Evolutionary conservation across 495 filamentous ascomycete genomes (phyloP).

Genomic region (Patellaria atrata): DNA sequence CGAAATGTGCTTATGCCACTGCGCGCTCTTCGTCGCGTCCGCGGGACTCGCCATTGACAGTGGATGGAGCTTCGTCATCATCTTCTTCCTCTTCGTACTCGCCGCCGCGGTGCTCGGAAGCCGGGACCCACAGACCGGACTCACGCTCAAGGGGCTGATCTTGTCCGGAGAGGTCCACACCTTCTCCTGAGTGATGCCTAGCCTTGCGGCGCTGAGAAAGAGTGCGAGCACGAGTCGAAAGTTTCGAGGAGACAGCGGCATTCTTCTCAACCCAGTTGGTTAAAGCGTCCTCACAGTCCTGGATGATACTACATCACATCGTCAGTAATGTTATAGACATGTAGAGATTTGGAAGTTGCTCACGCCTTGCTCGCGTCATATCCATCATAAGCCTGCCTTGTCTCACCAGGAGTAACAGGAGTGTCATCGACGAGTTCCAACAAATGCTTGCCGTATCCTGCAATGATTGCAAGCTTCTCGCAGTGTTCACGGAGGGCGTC

Average conservation of each 20-base stretch:
- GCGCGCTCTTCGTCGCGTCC: conserved; percentile 47
- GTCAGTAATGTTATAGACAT: neutral
- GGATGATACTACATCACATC: conserved; percentile 55
- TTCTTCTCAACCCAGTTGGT: conserved; percentile 92
- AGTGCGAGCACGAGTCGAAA: conserved; percentile 71
- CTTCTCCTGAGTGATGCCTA: conserved; percentile 44
- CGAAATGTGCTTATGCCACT: too few species aligned
- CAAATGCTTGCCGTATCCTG: conserved; percentile 92
- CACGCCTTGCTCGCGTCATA: conserved; percentile 92
- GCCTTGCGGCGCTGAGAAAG: conserved; percentile 69
- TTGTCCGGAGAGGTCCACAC: conserved; percentile 68
- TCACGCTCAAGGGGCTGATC: conserved; percentile 74
- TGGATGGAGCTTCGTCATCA: conserved; percentile 41
- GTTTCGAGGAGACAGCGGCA: conserved; percentile 69
- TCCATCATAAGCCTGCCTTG: conserved; percentile 88
- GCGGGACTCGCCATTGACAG: conserved; percentile 41
- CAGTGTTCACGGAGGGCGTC: conserved; percentile 95
- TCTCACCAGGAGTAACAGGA: conserved; percentile 93
- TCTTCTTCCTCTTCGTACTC: conserved; percentile 49
- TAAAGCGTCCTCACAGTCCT: conserved; percentile 93
- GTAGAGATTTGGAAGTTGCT: conserved; percentile 7
- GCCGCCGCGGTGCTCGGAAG: conserved; percentile 51
- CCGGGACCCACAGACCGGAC: conserved; percentile 66
- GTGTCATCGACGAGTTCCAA: conserved; percentile 91
- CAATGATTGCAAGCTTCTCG: conserved; percentile 96